Evolutionary conservation across 2,329 filamentous ascomycete genomes (phyloP).

Genomic region (Thielaviopsis euricoi): DNA sequence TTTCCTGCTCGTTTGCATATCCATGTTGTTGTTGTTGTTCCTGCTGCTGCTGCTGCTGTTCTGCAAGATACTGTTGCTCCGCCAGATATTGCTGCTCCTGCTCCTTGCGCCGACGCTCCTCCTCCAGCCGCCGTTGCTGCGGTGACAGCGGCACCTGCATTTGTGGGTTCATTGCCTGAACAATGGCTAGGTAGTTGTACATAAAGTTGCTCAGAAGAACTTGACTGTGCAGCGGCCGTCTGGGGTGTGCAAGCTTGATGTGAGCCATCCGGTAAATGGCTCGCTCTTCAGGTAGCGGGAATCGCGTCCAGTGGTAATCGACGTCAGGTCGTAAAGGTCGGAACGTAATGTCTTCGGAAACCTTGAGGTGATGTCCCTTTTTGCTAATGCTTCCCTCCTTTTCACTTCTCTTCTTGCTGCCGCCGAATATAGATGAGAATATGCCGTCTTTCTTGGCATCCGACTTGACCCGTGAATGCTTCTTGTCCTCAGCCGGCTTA

Average conservation of each 20-base stretch:
- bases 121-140: conserved; percentile 48
- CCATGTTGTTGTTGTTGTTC: conserved; percentile 22
- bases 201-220: conserved; percentile 97
- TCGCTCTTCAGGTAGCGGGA: conserved; percentile 85
- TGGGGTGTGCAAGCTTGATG: conserved; percentile 95
- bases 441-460: conserved; percentile 79
- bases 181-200: conserved; percentile 97
- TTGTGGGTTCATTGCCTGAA: conserved; percentile 96
- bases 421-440: conserved; percentile 87
- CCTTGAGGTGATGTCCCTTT: conserved; percentile 55
- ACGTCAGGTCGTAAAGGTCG: conserved; percentile 67
- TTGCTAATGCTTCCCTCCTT: conserved; percentile 48
- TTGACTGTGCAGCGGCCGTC: conserved; percentile 80
- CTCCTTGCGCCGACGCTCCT: conserved; percentile 34
- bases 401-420: conserved; percentile 72
- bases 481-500: conserved; percentile 69
- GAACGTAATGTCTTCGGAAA: conserved; percentile 63
- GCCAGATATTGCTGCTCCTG: conserved; percentile 32
- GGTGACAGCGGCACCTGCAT: conserved; percentile 78
- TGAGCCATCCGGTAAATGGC: conserved; percentile 98
- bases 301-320: conserved; percentile 91
- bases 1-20: conserved; percentile 22
- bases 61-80: conserved; percentile 28
- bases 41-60: conserved; percentile 28
- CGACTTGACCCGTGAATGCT: conserved; percentile 65